A percentile compares a stretch with the other conserved stretches of the same genome.
phyloP scores from a whole-genome alignment of 2,329 filamentous ascomycete genomes.

The Colletotrichum limetticola region DNA sequence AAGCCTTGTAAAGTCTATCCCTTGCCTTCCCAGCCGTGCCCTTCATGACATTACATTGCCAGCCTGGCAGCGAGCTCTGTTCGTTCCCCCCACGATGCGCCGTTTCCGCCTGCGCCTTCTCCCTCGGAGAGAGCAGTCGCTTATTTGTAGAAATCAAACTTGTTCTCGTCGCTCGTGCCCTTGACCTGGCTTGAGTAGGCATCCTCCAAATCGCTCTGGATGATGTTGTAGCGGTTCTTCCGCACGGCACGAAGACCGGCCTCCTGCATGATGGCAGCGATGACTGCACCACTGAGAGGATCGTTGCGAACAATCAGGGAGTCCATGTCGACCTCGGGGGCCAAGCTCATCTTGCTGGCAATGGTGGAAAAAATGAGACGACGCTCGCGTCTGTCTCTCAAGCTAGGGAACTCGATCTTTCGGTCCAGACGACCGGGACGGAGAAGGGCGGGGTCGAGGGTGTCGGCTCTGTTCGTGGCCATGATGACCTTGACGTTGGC shows the following conservation, averaged over 20 bases:
- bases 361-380: conserved; percentile 98
- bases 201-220: conserved; percentile 95
- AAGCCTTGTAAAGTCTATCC: conserved; percentile 30
- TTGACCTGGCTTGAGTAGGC: conserved; percentile 98
- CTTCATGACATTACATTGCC: conserved; percentile 14
- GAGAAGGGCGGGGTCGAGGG: conserved; percentile 92
- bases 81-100: neutral
- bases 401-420: conserved; percentile 98
- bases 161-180: conserved; percentile 72
- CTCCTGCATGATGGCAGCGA: conserved; percentile 99
- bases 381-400: conserved; percentile 92
- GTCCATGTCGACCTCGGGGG: conserved; percentile 95
- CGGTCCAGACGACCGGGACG: conserved; percentile 95
- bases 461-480: conserved; percentile 98
- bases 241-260: conserved; percentile 92
- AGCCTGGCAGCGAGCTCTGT: conserved; percentile 19
- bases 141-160: conserved; percentile 95
- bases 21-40: conserved; percentile 13
- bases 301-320: conserved; percentile 97
- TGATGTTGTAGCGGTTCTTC: conserved; percentile 99
- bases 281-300: conserved; percentile 92
- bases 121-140: neutral
- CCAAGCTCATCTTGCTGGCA: conserved; percentile 95
- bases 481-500: conserved; percentile 99
- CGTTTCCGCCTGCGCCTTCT: neutral